phyloP scores from a whole-genome alignment of 306 rosid species.

The Trichosanthes truncata region DNA sequence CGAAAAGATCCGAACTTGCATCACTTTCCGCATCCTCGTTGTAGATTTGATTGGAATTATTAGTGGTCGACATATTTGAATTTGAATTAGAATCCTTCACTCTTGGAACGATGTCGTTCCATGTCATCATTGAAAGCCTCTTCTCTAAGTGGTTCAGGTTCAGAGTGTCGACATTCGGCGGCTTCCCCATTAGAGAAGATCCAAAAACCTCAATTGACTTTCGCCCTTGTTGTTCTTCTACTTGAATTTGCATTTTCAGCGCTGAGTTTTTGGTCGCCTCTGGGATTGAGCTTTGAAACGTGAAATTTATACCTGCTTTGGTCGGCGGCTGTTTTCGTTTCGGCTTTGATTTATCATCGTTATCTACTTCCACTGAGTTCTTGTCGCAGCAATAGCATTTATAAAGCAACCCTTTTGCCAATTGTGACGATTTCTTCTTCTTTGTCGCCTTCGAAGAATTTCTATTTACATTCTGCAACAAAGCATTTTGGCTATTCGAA shows the following conservation, averaged over 20 bases:
- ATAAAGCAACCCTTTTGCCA: constrained; percentile 21
- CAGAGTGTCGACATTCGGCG: constrained; percentile 34
- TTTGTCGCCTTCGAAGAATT: constrained; percentile 21
- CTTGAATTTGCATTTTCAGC: constrained; percentile 17
- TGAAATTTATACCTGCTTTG: constrained; percentile 1
- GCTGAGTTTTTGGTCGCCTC: constrained; percentile 3
- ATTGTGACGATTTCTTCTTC: neutral
- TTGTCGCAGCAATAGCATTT: constrained; percentile 63
- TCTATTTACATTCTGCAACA: constrained; percentile 25
- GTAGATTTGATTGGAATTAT: neutral
- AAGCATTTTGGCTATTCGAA: constrained; percentile 64
- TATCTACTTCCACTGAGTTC: constrained; percentile 47
- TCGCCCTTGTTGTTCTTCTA: constrained; percentile 17
- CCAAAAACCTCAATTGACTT: constrained; percentile 74
- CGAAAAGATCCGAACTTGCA: constrained; percentile 92
- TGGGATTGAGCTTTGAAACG: constrained; percentile 15
- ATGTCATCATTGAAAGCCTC: constrained; percentile 25
- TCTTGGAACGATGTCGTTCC: neutral
- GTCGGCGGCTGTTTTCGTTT: neutral
- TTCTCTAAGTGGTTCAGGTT: constrained; percentile 33
- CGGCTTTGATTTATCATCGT: constrained; percentile 7
- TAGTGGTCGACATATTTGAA: constrained; percentile 5
- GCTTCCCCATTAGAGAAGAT: constrained; percentile 2
- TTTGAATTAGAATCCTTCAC: constrained; percentile 23
- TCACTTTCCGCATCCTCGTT: constrained; percentile 61